These are phyloP conservation scores for Cyberlindnera lachancei DNA, from an alignment of 805 yeast genomes.

Conservation along the genomic window DNA sequence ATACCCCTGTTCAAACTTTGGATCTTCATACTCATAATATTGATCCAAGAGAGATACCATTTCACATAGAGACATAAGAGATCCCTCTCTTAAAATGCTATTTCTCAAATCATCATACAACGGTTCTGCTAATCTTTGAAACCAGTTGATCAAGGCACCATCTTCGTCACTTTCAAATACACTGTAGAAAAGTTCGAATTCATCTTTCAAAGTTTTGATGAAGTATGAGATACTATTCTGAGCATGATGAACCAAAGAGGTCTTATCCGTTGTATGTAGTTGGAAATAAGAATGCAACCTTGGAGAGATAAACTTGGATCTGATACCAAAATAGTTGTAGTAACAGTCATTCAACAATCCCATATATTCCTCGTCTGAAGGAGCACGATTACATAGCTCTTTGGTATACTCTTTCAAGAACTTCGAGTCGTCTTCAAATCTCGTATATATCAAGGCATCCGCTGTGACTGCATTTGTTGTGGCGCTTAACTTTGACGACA, in stretches of 20 bases:
- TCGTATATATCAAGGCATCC: slow-evolving; percentile 60
- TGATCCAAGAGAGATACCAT: slow-evolving; percentile 61
- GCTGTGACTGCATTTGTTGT: slow-evolving; percentile 34
- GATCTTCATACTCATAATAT: slow-evolving; percentile 55
- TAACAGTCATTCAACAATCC: slow-evolving; percentile 66
- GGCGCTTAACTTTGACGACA: slow-evolving; percentile 19
- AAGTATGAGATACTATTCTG: slow-evolving; percentile 57
- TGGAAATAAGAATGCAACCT: slow-evolving; percentile 33
- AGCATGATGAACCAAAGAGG: slow-evolving; percentile 48
- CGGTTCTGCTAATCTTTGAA: slow-evolving; percentile 64
- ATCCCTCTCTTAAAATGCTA: slow-evolving; percentile 60
- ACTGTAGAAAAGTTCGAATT: slow-evolving; percentile 46
- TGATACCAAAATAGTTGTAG: slow-evolving; percentile 50
- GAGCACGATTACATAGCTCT: slow-evolving; percentile 32
- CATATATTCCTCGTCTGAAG: slow-evolving; percentile 43
- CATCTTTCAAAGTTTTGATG: slow-evolving; percentile 53
- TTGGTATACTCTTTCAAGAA: slow-evolving; percentile 28
- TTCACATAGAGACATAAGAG: slow-evolving; percentile 66
- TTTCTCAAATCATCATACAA: slow-evolving; percentile 65
- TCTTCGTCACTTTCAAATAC: slow-evolving; percentile 40
- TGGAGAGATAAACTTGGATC: slow-evolving; percentile 42
- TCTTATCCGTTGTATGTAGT: slow-evolving; percentile 18
- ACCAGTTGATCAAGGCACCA: slow-evolving; percentile 44
- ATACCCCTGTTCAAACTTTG: slow-evolving; percentile 1
- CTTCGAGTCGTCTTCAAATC: slow-evolving; percentile 43